These are phyloP conservation scores for Conticribra guillardii DNA, from an alignment of 108 stramenopile genomes.

Conservation along the genomic window DNA sequence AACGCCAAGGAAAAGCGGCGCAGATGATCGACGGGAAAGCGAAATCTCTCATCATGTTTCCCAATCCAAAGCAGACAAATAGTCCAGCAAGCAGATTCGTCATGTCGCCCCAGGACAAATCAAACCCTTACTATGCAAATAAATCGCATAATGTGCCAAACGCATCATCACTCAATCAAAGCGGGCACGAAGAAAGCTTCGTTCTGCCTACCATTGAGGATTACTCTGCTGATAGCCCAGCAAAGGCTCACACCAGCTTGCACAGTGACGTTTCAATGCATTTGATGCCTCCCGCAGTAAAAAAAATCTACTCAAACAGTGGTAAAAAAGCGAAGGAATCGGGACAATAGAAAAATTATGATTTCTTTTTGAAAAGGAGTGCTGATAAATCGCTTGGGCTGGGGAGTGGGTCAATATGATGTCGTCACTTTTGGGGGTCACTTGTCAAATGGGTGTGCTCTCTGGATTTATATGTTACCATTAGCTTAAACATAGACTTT, in stretches of 20 bases:
- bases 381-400: no score
- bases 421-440: no score
- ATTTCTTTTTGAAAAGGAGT: no score
- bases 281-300: constrained; percentile 22
- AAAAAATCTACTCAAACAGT: constrained; percentile 29
- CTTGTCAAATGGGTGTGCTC: no score
- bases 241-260: constrained; percentile 9
- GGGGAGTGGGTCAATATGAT: no score
- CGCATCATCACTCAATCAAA: constrained; percentile 38
- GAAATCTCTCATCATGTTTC: constrained; percentile 44
- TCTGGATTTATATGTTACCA: no score
- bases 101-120: constrained; percentile 49
- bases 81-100: constrained; percentile 48
- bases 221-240: constrained; percentile 34
- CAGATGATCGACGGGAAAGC: constrained; percentile 38
- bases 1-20: constrained; percentile 16
- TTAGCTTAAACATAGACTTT: no score
- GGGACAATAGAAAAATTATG: no score
- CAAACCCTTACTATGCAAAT: constrained; percentile 30
- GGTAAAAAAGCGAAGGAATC: no score
- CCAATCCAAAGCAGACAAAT: constrained; percentile 40
- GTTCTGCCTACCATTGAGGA: constrained; percentile 50
- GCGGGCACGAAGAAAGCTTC: constrained; percentile 50
- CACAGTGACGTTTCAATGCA: constrained; percentile 14
- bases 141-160: constrained; percentile 11